Evolutionary conservation across 1,284 basidiomycete species (phyloP), one percentile per base, ranked within the genome.

Genomic region (Leccinum holopus): DNA sequence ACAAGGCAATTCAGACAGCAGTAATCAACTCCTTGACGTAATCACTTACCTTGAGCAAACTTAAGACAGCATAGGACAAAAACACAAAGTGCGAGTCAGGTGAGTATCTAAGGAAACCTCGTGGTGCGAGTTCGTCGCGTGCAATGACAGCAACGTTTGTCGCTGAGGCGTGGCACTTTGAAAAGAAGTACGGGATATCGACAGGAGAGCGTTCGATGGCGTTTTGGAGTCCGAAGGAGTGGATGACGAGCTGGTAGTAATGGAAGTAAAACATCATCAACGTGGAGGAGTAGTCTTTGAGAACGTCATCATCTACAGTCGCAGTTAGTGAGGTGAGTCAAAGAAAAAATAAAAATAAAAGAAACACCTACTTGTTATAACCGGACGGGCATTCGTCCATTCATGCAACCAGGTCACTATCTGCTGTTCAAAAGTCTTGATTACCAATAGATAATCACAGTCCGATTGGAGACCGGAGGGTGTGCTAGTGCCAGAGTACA

Each of bases 161-260:
- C 1, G 94, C 94, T 18, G 88, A 84, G 10, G 87, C 84, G 74
- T 95, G 88, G 61, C 92, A 92, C 47, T 92, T 87, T 4, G 87
- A 84, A 70, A 95, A 93, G 80, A 96, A 96, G 78, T 95, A 90
- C 0, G 89, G 89, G 56, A 94, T 89, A 71, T 95, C 87, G 56
- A 91, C 78, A 1, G 82, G 78, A 11, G 85, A 82, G 14, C 84
- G 83, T 74, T 97, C 95, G 60, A 97, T 79, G 3, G 96, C 92
- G 71, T 97, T 93, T 76, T 98, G 95, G 60, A 98, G 82, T 3
- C 96, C 95, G 69, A 98, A 98, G 7, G 95, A 96, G 74, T 97
- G 96, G 68, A 98, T 81, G 25, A 95, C 91, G 54, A 97, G 83
- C 74, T 89, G 87, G 33, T 90, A 87, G 72, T 97, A 96, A 72